Evolutionary conservation across 257 asterid species (phyloP).

Genomic region (Lantana camara): DNA sequence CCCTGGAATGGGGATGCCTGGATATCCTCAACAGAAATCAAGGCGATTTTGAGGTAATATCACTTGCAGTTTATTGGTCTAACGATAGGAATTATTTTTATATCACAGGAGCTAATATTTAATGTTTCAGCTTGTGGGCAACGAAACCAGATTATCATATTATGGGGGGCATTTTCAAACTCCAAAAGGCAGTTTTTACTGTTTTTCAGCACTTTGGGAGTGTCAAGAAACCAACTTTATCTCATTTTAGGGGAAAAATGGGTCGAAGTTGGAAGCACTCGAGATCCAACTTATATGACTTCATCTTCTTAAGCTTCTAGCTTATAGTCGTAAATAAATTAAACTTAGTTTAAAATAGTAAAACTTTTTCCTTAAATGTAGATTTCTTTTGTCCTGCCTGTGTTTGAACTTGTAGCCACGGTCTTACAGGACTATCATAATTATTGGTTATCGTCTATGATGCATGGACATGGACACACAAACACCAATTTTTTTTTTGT

Average conservation of each 20-base stretch:
- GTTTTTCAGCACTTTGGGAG: not conserved
- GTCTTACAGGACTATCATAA: no score
- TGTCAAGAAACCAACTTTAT: not conserved
- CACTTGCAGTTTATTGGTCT: constrained; percentile 14
- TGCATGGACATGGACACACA: no score
- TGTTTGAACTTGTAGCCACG: not conserved
- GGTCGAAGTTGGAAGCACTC: no score
- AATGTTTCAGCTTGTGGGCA: not conserved
- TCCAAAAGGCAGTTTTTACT: not conserved
- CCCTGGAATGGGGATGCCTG: constrained; percentile 77
- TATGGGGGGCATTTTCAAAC: not conserved
- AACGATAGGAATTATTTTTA: not conserved
- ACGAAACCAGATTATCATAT: not conserved
- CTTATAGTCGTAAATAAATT: no score
- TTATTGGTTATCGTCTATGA: no score
- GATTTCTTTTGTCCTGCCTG: not conserved
- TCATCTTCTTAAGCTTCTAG: no score
- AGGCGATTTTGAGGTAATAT: constrained; percentile 79
- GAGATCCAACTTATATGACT: no score
- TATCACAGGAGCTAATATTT: not conserved
- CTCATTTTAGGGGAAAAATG: not conserved
- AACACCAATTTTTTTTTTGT: no score
- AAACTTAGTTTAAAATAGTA: no score
- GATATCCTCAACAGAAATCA: constrained; percentile 92
- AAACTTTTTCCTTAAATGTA: no score